phyloP scores from a whole-genome alignment of 768 basidiomycete genomes.

The Epithele typhae region DNA sequence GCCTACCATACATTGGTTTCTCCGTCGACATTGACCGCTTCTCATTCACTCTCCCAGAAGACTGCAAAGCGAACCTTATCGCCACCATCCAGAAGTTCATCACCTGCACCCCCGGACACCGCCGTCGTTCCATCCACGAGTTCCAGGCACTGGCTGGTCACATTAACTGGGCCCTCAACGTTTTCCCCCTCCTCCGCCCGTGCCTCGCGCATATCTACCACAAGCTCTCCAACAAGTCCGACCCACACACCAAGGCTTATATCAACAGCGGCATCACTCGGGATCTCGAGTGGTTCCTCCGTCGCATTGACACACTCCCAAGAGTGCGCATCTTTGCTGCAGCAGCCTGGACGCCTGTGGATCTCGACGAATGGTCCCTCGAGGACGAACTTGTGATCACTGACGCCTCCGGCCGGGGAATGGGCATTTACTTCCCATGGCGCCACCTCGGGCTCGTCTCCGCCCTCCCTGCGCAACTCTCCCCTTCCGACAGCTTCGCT shows the following conservation, averaged over 20 bases:
- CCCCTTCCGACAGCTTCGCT: slow-evolving; percentile 3
- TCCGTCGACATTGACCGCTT: slow-evolving; percentile 31
- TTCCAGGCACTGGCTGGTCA: slow-evolving; percentile 33
- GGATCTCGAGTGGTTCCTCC: slow-evolving; percentile 31
- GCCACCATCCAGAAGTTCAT: background rate
- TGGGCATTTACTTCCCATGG: slow-evolving; percentile 20
- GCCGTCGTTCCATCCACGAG: slow-evolving; percentile 11
- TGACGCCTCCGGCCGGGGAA: slow-evolving; percentile 20
- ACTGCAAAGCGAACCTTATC: background rate
- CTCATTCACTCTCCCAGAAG: slow-evolving; percentile 23
- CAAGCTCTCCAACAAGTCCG: slow-evolving; percentile 27
- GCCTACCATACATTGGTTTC: slow-evolving; percentile 36
- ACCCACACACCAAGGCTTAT: slow-evolving; percentile 14
- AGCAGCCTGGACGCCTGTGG: background rate
- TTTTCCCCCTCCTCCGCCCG: slow-evolving; percentile 28
- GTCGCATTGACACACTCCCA: slow-evolving; percentile 15
- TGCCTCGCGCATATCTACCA: slow-evolving; percentile 25
- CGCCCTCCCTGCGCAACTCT: background rate
- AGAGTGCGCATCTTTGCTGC: slow-evolving; percentile 17
- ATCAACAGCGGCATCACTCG: slow-evolving; percentile 25
- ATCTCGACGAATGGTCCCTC: slow-evolving; percentile 9
- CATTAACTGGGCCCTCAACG: slow-evolving; percentile 38
- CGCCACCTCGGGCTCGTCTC: slow-evolving; percentile 1
- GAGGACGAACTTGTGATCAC: slow-evolving; percentile 12
- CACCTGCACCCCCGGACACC: background rate